phyloP scores from a whole-genome alignment of 768 basidiomycete genomes.

The Psilocybe cyanescens region DNA sequence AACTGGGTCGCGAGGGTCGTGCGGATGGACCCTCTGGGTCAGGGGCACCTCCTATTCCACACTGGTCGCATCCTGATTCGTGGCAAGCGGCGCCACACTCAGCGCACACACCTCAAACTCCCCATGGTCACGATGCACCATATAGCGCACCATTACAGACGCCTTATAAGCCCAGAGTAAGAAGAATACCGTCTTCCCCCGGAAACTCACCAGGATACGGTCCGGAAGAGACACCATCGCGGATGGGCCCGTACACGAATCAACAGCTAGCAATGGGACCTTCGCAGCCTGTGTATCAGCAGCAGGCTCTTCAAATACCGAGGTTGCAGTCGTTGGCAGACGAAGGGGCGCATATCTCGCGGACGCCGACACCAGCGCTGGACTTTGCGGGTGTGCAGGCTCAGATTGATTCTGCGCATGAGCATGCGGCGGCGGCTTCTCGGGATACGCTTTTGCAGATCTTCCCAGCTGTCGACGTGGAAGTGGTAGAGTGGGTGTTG shows the following conservation, averaged over 20 bases:
- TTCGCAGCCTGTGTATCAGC: conserved; percentile 39
- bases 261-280: conserved; percentile 54
- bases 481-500: conserved; percentile 87
- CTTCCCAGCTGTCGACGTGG: conserved; percentile 82
- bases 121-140: conserved; percentile 34
- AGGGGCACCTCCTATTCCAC: conserved; percentile 33
- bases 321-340: conserved; percentile 43
- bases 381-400: conserved; percentile 73
- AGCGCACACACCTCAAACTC: conserved; percentile 43
- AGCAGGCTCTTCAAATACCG: conserved; percentile 44
- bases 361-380: conserved; percentile 70
- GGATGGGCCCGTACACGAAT: conserved; percentile 47
- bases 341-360: conserved; percentile 53
- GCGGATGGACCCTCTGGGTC: conserved; percentile 30
- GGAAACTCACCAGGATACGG: conserved; percentile 37
- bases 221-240: conserved; percentile 57
- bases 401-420: conserved; percentile 80
- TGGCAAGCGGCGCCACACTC: conserved; percentile 26
- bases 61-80: conserved; percentile 44
- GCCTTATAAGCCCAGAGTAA: conserved; percentile 77
- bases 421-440: conserved; percentile 71
- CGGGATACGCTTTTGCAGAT: conserved; percentile 83
- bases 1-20: conserved; percentile 57
- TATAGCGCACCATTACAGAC: conserved; percentile 53
- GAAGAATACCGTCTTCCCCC: conserved; percentile 47